These are phyloP conservation scores for Fusarium sp. DNA, from an alignment of 2,329 filamentous ascomycete genomes.

Conservation along the genomic window DNA sequence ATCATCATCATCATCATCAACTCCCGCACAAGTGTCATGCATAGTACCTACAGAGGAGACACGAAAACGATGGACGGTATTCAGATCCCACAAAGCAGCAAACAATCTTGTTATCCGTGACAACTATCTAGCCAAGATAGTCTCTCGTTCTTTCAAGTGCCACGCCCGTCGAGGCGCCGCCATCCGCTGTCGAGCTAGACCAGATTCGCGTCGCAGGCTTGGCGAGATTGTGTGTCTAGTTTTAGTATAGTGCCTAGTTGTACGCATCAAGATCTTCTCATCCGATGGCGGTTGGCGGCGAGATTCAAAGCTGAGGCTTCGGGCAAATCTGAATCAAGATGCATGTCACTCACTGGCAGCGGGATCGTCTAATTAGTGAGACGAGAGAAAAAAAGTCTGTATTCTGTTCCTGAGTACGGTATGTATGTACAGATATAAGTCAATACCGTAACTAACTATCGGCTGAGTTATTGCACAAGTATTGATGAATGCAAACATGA, in stretches of 20 bases:
- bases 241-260: constrained; percentile 6
- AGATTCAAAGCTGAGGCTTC: neutral
- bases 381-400: constrained; percentile 5
- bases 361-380: neutral
- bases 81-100: neutral
- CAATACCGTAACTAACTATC: neutral
- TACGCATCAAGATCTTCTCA: neutral
- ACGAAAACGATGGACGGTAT: neutral
- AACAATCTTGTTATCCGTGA: neutral
- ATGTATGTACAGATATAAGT: neutral
- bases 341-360: constrained; percentile 26
- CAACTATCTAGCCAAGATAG: too few species aligned
- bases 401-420: neutral
- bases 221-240: constrained; percentile 5
- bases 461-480: too few species aligned
- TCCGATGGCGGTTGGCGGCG: constrained; percentile 7
- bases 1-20: neutral
- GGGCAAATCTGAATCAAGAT: neutral
- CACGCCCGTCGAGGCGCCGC: constrained; percentile 23
- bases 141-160: constrained; percentile 3
- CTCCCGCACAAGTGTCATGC: neutral
- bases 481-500: neutral
- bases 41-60: too few species aligned
- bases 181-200: constrained; percentile 14
- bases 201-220: constrained; percentile 7